Evolutionary conservation across 805 yeast genomes (phyloP), one percentile per base, ranked within the genome.

Genomic region (Spathaspora girioi): DNA sequence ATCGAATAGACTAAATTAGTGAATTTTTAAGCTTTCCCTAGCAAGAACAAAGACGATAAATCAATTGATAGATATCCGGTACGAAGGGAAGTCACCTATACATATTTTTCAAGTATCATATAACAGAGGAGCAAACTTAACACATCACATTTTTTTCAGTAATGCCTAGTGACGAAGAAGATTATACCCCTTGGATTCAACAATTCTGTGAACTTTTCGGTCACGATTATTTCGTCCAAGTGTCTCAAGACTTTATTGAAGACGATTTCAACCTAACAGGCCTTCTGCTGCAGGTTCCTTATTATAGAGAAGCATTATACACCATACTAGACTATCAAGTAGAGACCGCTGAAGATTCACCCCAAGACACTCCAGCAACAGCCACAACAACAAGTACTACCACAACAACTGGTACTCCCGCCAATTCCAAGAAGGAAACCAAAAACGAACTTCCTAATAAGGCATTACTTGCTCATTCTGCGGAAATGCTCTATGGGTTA

Each of bases 261-360:
- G 99, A 94, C 68, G 98, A 94, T 59, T 94, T 94, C 77, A 94
- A 94, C 65, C 77, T 94, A 61, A 92, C 98, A 1, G 97, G 98
- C 1, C 77, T 94, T 48, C 78, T 87, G 31, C 80, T 85, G 57
- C 83, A 88, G 52, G 97, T 94, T 9, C 96, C 97, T 3, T 89
- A 85, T 65, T 94, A 92, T 68, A 76, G 93, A 62, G 96, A 91
- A 63, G 97, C 98, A 1, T 72, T 93, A 55, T 97, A 93, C 69
- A 79, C 93, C 59, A 89, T 94, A 53, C 75, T 93, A 56, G 99
- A 93, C 68, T 79, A 90, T 56, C 97, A 88, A 64, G 78, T 74
- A 19, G 77, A 73, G 46, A 74, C 78, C 0, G 66, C 72, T 3
- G 78, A 74, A 47, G 76, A 71, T 49, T 62, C 58, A 45, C 55